Evolutionary conservation across 148 eudicot species (phyloP).

Genomic region (Tetragonia tetragonoides): DNA sequence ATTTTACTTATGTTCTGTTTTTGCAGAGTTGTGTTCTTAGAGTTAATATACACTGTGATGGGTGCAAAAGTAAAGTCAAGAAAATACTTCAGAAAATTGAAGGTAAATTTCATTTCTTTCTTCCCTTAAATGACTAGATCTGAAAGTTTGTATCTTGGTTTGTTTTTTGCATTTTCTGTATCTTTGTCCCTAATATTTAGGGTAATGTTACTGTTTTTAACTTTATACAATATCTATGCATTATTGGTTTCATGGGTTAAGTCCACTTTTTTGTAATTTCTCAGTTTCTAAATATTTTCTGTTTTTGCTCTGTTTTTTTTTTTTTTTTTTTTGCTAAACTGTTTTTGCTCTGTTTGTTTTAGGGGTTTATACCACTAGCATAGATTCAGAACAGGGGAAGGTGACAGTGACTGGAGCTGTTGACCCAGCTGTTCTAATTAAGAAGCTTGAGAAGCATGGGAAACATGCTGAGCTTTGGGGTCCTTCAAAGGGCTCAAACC

Average conservation of each 20-base stretch:
- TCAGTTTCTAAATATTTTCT: too few relatives aligned
- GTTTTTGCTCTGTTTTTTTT: background rate
- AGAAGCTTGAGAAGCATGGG: constrained; percentile 71
- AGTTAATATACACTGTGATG: constrained; percentile 87
- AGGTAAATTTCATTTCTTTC: constrained; percentile 35
- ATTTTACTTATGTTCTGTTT: background rate
- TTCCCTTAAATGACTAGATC: too few relatives aligned
- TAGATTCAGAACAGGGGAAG: constrained; percentile 78
- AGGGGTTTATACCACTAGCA: constrained; percentile 55
- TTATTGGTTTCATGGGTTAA: too few relatives aligned
- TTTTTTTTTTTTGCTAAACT: background rate
- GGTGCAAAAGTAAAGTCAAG: constrained; percentile 74
- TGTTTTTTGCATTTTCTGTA: too few relatives aligned
- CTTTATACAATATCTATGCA: too few relatives aligned
- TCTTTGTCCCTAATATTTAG: too few relatives aligned
- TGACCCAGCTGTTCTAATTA: constrained; percentile 56
- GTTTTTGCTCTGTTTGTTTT: background rate
- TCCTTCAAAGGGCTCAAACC: constrained; percentile 32
- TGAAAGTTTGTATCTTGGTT: too few relatives aligned
- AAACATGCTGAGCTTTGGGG: constrained; percentile 87
- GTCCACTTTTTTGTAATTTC: too few relatives aligned
- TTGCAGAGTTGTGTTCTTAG: constrained; percentile 66
- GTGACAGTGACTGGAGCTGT: constrained; percentile 77
- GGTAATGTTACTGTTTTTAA: too few relatives aligned
- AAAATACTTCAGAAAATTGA: constrained; percentile 72